Base-by-base conservation (phyloP, 148 eudicot species). In the Gaultheria prostrata region DNA sequence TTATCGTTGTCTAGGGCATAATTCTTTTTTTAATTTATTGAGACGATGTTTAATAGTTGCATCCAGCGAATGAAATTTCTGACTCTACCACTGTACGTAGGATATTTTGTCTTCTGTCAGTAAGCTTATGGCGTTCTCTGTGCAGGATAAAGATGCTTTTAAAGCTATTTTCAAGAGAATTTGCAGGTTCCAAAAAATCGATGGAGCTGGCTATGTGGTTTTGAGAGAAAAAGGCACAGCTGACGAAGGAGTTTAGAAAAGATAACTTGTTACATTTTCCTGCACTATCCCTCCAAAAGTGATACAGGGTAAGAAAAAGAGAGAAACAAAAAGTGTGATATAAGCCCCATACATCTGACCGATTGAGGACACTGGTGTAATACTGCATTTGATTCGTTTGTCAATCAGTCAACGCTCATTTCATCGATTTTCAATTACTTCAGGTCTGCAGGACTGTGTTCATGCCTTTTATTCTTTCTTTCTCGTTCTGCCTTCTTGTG, bases 101-200 rank as follows among this genome's bases (percentile, higher is more conserved):
- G 28, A 11, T 63, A 24, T n/a, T 61, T 43, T 24, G 6, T 56
- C 18, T 78, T 67, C 13, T 69, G 35, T 45, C 54, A 33, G 56
- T 72, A 45, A 54, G 13, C 21, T 13, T 24, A 28, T 70, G 63
- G 35, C 26, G 3, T 51, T 59, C 9, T 13, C 78, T 15, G 35
- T 86, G 90, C 92, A 95, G 98, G 98, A 94, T 86, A 95, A 95
- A 89, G 89, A 87, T 82, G 98, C 98, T 45, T 95, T 95, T 84
- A 96, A 98, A 3, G 95, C 88, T 18, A 91, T 93, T 67, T 73
- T 93, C 83, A 92, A 91, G 88, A 90, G 93, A 89, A 95, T 95
- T 50, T 94, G 98, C 61, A 95, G 88, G 85, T 92, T 95, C 77
- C 94, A 93, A 86, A 94, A 94, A 90, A 92, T 87, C 2, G 91